A percentile compares a stretch with the other conserved stretches of the same genome.
phyloP scores from a whole-genome alignment of 257 asterid species.

The Solanum clarkiae region DNA sequence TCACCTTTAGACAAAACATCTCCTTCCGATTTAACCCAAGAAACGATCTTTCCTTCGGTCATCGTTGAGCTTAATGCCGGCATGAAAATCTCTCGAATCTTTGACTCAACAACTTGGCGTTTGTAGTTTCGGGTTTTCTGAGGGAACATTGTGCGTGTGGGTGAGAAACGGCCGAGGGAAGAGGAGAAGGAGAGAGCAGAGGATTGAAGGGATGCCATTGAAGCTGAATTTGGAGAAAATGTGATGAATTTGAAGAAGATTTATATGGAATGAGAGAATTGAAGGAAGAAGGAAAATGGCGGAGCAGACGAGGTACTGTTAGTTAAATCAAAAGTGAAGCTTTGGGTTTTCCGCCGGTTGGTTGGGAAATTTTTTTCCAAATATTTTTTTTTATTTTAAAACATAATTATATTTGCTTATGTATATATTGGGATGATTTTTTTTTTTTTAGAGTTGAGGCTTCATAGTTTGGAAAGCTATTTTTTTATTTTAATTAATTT shows the following conservation, averaged over 20 bases:
- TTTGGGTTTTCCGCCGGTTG: slow-evolving; percentile 26
- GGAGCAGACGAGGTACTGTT: slow-evolving; percentile 54
- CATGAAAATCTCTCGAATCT: slow-evolving; percentile 93
- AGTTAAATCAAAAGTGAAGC: slow-evolving; percentile 25
- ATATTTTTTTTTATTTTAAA: no score
- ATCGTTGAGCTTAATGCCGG: slow-evolving; percentile 91
- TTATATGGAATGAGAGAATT: background rate
- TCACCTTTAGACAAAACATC: slow-evolving; percentile 70
- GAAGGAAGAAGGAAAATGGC: slow-evolving; percentile 11
- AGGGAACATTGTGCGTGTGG: slow-evolving; percentile 1
- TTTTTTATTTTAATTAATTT: no score
- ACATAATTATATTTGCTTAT: no score
- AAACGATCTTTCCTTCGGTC: slow-evolving; percentile 89
- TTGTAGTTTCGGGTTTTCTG: background rate
- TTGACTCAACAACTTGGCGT: slow-evolving; percentile 29
- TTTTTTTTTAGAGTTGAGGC: no score
- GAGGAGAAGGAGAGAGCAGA: slow-evolving; percentile 42
- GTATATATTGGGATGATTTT: no score
- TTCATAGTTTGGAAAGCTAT: no score
- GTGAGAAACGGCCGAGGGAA: slow-evolving; percentile 24
- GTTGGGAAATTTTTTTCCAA: no score
- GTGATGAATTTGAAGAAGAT: background rate
- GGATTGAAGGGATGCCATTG: slow-evolving; percentile 35
- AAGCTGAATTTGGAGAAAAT: background rate
- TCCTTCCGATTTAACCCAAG: slow-evolving; percentile 81